Base-by-base conservation (phyloP, 2,329 filamentous ascomycete genomes). In the Huntiella abstrusa region DNA sequence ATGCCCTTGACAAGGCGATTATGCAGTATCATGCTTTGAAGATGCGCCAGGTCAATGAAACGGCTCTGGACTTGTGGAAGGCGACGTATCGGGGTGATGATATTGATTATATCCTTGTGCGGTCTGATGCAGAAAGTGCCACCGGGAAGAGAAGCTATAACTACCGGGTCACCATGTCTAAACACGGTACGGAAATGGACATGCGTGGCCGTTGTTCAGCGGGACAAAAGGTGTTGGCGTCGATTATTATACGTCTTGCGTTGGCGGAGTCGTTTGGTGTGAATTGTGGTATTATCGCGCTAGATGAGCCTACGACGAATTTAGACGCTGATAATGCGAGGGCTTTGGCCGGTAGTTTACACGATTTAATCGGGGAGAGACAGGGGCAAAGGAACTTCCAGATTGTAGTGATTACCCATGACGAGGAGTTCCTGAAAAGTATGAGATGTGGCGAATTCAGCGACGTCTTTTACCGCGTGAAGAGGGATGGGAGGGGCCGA, bases 141-240 rank as follows among this genome's bases (percentile, higher is more conserved):
- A 62, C 75, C 48, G 79, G 75, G 45, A 86, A 84, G 56, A 78
- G 84, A 55, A 83, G 71, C 51, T 96, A 96, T 71, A 96, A 98
- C 64, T 98, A 98, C 67, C 83, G 91, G 41, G 80, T 98, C 4
- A 87, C 84, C 62, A 98, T 98, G 91, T 77, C 94, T 54, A 98
- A 98, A 66, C 81, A 88, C 59, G 86, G 92, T 57, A 84, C 83
- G 1, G 91, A 98, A 62, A 94, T 98, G 86, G 91, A 98, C 64
- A 98, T 98, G 91, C 84, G 91, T 52, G 92, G 91, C 1, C 83
- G 91, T 47, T 98, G 91, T 69, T 92, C 83, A 54, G 91, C 91
- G 1, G 91, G 91, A 3, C 91, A 98, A 60, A 95, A 93, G 63
- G 88, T 98, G 22, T 75, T 98, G 22, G 91, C 91, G 4, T 86